Percentiles rank a stretch among this genome's conserved stretches.
Evolutionary conservation across 192 early-diverging fungal species (phyloP).

Genomic region (Chytriomyces sp.): DNA sequence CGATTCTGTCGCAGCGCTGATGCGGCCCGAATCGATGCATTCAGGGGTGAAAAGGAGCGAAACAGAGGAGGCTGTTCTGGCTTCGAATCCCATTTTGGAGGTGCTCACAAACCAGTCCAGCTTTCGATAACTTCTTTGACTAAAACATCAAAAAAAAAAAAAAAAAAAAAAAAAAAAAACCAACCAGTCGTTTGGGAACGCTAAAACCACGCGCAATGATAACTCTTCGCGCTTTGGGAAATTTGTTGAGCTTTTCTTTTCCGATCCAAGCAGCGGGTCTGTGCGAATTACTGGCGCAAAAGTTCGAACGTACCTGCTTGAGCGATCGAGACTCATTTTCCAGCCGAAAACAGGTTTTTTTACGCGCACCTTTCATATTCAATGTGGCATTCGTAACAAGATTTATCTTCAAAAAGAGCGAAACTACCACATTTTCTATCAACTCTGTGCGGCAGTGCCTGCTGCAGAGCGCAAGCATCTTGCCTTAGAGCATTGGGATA

Average conservation of each 20-base stretch:
- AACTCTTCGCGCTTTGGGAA: constrained; percentile 94
- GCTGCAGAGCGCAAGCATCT: constrained; percentile 66
- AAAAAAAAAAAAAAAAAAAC: not conserved
- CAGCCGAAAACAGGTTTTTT: constrained; percentile 66
- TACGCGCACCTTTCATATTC: not conserved
- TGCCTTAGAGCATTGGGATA: constrained; percentile 63
- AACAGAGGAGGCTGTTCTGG: constrained; percentile 50
- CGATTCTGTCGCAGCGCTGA: constrained; percentile 27
- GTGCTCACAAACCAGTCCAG: not conserved
- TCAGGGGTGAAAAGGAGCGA: constrained; percentile 21
- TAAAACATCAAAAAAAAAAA: not conserved
- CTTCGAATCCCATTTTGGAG: constrained; percentile 95
- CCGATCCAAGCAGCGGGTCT: constrained; percentile 47
- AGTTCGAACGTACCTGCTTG: constrained; percentile 88
- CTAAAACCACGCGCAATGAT: constrained; percentile 94
- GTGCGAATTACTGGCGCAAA: constrained; percentile 78
- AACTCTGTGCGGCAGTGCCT: constrained; percentile 52
- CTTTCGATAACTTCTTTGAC: not conserved
- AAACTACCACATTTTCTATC: constrained; percentile 97
- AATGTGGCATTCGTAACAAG: constrained; percentile 8
- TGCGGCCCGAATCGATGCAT: constrained; percentile 32
- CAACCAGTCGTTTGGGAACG: constrained; percentile 81
- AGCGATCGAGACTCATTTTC: constrained; percentile 87
- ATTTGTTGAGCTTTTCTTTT: constrained; percentile 73
- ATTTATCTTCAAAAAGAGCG: constrained; percentile 61